A percentile compares a stretch with the other conserved stretches of the same genome.
These are phyloP conservation scores for Capronia americana DNA, from an alignment of 2,329 filamentous ascomycete genomes.

Conservation along the genomic window DNA sequence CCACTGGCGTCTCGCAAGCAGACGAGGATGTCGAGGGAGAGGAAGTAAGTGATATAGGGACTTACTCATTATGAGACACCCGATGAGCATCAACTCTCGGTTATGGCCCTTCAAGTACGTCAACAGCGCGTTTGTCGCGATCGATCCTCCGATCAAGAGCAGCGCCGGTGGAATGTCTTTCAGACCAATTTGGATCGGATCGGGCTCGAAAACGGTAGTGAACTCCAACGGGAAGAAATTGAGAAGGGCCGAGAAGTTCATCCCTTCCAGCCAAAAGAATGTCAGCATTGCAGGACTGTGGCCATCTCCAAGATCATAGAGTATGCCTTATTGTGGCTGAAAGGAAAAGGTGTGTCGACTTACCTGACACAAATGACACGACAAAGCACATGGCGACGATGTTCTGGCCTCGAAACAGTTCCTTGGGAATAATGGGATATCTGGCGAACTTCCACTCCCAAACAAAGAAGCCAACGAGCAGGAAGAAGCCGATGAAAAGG, in stretches of 20 bases:
- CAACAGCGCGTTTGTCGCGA: not conserved
- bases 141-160: conserved; percentile 6
- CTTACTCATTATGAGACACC: conserved; percentile 14
- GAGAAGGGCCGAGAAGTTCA: conserved; percentile 12
- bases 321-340: too few species aligned
- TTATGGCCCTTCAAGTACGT: conserved; percentile 2
- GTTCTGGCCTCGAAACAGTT: conserved; percentile 1
- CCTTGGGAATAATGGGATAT: conserved; percentile 12
- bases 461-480: conserved; percentile 2
- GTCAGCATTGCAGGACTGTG: too few species aligned
- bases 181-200: conserved; percentile 12
- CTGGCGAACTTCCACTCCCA: conserved; percentile 13
- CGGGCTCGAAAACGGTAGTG: conserved; percentile 6
- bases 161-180: conserved; percentile 1
- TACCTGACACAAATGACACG: not conserved
- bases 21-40: too few species aligned
- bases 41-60: not conserved
- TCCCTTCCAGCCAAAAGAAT: not conserved
- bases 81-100: conserved; percentile 11
- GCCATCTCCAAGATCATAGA: too few species aligned
- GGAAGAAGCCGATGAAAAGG: conserved; percentile 6
- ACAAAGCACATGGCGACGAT: not conserved
- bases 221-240: conserved; percentile 10
- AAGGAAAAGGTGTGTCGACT: too few species aligned
- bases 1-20: too few species aligned